Base-by-base conservation (phyloP, 805 yeast species). In the Kluyveromyces aestuarii region DNA sequence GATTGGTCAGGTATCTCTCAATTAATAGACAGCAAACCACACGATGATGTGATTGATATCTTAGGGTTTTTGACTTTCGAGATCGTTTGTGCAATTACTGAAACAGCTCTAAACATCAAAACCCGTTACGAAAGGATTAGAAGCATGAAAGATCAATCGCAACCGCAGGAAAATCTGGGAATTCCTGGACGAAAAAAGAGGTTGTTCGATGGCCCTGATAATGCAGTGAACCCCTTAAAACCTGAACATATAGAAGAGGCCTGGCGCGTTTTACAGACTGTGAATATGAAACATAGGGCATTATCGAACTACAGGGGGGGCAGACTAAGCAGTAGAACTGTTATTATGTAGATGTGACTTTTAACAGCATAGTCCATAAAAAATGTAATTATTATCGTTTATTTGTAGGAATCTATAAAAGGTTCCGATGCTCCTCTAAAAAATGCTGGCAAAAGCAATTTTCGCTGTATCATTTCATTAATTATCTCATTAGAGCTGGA, bases 1-100 rank as follows among this genome's bases (percentile, higher is more conserved):
- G 99, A 93, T 59, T 93, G 99, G 99, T 91, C 96, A 16, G 95
- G 93, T 11, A 79, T 91, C 41, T 69, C 87, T 0, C 83, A 80
- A 47, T 69, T 93, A 39, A 83, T 95, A 6, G 99, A 93, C 52
- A 80, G 91, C 18, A 79, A 91, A 58, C 96, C 98, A 1, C 87
- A 86, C 61, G 99, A 93, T 67, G 99, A 93, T 72, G 96, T 93
- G 25, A 82, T 93, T 55, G 99, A 93, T 71, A 93, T 91, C 37
- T 70, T 93, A 35, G 99, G 99, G 27, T 93, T 93, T 61, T 68
- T 93, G 48, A 93, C 99, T 0, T 93, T 93, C 71, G 99, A 93
- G 65, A 89, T 91, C 64, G 99, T 93, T 2, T 95, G 98, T 60
- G 82, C 91, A 8, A 68, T 93, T 46, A 93, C 99, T 0, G 98